Evolutionary conservation across 1,284 basidiomycete genomes (phyloP).

Genomic region (Chalciporus piperatoides): DNA sequence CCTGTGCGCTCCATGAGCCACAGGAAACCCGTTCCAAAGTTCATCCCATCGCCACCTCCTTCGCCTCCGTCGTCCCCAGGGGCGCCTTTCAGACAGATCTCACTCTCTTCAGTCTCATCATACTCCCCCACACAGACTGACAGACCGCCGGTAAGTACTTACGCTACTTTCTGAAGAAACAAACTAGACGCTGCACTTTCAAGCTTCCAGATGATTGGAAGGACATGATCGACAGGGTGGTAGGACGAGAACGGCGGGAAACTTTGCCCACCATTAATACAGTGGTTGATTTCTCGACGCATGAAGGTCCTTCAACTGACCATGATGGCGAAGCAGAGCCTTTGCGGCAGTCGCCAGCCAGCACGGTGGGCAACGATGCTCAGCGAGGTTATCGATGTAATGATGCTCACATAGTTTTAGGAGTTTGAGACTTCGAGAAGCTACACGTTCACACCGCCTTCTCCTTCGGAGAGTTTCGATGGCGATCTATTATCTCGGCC

Average conservation of each 20-base stretch:
- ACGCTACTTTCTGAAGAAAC: constrained; percentile 1
- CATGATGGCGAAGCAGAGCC: constrained; percentile 30
- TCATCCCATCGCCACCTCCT: constrained; percentile 56
- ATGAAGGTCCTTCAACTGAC: constrained; percentile 30
- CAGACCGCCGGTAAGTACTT: constrained; percentile 43
- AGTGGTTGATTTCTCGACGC: constrained; percentile 33
- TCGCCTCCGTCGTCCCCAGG: constrained; percentile 37
- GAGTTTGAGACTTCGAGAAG: constrained; percentile 33
- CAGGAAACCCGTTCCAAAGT: constrained; percentile 62
- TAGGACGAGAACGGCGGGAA: constrained; percentile 33
- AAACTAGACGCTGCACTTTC: constrained; percentile 15
- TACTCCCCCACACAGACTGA: constrained; percentile 30
- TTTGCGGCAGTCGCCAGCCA: constrained; percentile 36
- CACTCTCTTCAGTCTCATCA: constrained; percentile 27
- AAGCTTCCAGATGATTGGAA: constrained; percentile 54
- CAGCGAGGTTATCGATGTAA: constrained; percentile 26
- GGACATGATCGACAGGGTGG: constrained; percentile 40
- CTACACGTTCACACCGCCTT: constrained; percentile 34
- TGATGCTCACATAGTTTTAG: constrained; percentile 33
- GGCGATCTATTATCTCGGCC: constrained; percentile 36
- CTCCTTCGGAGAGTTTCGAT: constrained; percentile 35
- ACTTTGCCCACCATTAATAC: constrained; percentile 36
- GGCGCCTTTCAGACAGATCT: constrained; percentile 31
- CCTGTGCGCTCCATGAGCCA: constrained; percentile 49
- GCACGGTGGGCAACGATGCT: constrained; percentile 33